Evolutionary conservation across 2,329 filamentous ascomycete genomes (phyloP).

Genomic region (Periconia digitata): DNA sequence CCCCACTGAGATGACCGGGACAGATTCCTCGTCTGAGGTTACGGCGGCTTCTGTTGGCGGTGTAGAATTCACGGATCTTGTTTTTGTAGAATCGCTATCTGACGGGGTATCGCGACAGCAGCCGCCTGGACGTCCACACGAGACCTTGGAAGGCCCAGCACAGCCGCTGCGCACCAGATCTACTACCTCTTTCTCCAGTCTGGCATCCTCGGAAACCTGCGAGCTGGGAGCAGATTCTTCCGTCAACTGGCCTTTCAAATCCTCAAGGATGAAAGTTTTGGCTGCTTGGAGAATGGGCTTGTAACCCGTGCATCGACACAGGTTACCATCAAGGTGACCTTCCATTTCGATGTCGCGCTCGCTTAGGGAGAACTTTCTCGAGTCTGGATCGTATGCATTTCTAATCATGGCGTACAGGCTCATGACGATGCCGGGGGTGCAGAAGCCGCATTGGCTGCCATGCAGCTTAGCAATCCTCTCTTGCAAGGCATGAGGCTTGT

Average conservation of each 20-base stretch:
- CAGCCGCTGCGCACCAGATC: constrained; percentile 25
- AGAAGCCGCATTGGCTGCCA: constrained; percentile 92
- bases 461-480: constrained; percentile 88
- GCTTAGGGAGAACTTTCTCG: constrained; percentile 36
- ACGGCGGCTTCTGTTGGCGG: constrained; percentile 31
- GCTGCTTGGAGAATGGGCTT: constrained; percentile 90
- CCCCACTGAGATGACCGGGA: constrained; percentile 25
- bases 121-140: constrained; percentile 41
- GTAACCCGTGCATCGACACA: constrained; percentile 93
- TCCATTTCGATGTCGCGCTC: constrained; percentile 41
- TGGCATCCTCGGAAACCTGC: constrained; percentile 53
- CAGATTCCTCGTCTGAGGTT: constrained; percentile 29
- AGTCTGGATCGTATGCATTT: constrained; percentile 56
- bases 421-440: constrained; percentile 96
- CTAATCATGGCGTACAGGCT: constrained; percentile 83
- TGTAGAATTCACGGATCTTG: constrained; percentile 29
- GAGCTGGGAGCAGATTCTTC: constrained; percentile 45
- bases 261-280: constrained; percentile 73
- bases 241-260: constrained; percentile 49
- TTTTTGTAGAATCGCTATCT: constrained; percentile 29
- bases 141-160: constrained; percentile 27
- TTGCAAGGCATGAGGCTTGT: constrained; percentile 82
- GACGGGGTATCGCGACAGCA: constrained; percentile 40
- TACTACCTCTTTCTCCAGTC: constrained; percentile 29
- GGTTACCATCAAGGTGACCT: constrained; percentile 79